These are phyloP conservation scores for Macrolepiota dolichaula DNA, from an alignment of 768 basidiomycete genomes.

Conservation along the genomic window DNA sequence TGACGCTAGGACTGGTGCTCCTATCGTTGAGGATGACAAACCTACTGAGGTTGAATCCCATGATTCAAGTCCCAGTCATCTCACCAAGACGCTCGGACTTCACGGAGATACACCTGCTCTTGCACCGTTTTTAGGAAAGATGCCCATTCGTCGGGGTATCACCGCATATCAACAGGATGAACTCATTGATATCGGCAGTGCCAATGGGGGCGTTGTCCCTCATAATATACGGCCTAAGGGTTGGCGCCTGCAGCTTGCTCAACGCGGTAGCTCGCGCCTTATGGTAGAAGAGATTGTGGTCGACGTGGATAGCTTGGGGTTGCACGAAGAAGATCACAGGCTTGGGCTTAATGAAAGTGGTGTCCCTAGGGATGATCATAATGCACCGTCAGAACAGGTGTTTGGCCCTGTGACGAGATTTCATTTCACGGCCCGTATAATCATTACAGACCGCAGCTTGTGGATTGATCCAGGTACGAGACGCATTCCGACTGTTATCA, in stretches of 20 bases:
- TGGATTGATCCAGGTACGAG: slow-evolving; percentile 41
- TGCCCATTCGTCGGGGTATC: slow-evolving; percentile 37
- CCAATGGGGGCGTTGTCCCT: background rate
- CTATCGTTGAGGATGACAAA: slow-evolving; percentile 2
- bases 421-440: slow-evolving; percentile 44
- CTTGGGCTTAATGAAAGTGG: background rate
- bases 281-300: background rate
- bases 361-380: background rate
- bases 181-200: slow-evolving; percentile 34
- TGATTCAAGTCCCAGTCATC: slow-evolving; percentile 17
- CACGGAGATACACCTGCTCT: slow-evolving; percentile 49
- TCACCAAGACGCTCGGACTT: slow-evolving; percentile 42
- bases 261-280: slow-evolving; percentile 22
- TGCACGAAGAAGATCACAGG: background rate
- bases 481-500: background rate
- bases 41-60: slow-evolving; percentile 8
- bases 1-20: background rate
- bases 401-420: slow-evolving; percentile 33
- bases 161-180: slow-evolving; percentile 35
- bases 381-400: background rate
- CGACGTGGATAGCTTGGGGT: background rate
- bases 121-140: slow-evolving; percentile 46
- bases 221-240: background rate
- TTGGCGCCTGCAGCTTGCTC: slow-evolving; percentile 37
- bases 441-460: slow-evolving; percentile 45